Base-by-base conservation (phyloP, 352 stramenopile species). In the Elongisporangium undulatum region DNA sequence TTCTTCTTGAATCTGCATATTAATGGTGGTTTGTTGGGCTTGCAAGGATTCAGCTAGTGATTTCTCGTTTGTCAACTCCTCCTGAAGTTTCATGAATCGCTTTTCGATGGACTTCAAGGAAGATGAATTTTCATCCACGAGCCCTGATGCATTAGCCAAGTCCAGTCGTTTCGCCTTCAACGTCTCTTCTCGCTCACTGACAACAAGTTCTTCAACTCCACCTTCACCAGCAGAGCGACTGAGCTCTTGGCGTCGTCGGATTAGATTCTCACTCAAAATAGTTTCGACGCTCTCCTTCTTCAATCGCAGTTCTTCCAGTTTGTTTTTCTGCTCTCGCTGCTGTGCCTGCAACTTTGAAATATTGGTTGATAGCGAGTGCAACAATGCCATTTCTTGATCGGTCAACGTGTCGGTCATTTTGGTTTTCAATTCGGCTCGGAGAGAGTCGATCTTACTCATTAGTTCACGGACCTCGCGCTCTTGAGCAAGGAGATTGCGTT, bases 251-350 rank as follows among this genome's bases (percentile, higher is more conserved):
- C 87, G 81, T 48, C 95, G 84, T 63, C 87, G 90, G 22, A 97
- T 64, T 22, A 99, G 74, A 67, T 99, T 98, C 62, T 98, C 83
- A 52, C 87, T 77, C 9, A 99, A 69, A 50, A 98, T 76, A 17
- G 89, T 94, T 60, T 97, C 77, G 17, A 98, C 77, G 13, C 81
- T 79, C 29, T 97, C 85, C 45, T 95, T 92, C 56, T 92, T 85
- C 12, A 79, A 85, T 7, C 86, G 85, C n/a, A 97, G 71, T 34
- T 97, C 90, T 62, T 98, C 92, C 8, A 98, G 64, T 16, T 74
- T 64, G 38, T 79, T 75, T 49, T 75, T 87, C 50, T 96, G 84
- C 23, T 85, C 77, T 19, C 94, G 87, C 53, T 98, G 90, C 64
- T 98, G 79, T n/a, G 64, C 66, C 56, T 97, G 84, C 24, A 98